A percentile compares a stretch with the other conserved stretches of the same genome.
Evolutionary conservation across 140 eudicot species (phyloP).

Genomic region (Bidens hawaiensis): DNA sequence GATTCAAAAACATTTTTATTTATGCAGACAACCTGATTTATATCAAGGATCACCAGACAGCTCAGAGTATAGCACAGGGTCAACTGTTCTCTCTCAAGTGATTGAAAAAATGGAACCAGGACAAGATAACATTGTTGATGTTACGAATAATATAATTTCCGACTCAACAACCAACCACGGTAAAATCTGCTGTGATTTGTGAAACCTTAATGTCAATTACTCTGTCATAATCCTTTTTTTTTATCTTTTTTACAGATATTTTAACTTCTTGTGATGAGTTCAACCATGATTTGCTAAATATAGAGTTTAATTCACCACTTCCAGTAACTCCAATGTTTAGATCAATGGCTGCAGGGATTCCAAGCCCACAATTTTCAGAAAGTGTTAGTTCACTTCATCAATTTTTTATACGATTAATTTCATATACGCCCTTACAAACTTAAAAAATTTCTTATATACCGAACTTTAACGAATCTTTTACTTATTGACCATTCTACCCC

Average conservation of each 20-base stretch:
- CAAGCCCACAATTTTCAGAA: slow-evolving; percentile 94
- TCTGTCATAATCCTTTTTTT: slow-evolving; percentile 6
- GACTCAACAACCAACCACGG: slow-evolving; percentile 43
- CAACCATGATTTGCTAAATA: slow-evolving; percentile 30
- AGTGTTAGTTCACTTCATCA: slow-evolving; percentile 60
- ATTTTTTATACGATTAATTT: not conserved
- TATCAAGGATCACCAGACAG: slow-evolving; percentile 78
- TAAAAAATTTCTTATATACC: no score
- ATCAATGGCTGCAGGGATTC: slow-evolving; percentile 85
- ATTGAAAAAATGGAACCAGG: slow-evolving; percentile 32
- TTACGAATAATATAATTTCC: slow-evolving; percentile 26
- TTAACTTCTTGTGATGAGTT: slow-evolving; percentile 40
- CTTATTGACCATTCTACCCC: no score
- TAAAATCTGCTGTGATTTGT: slow-evolving; percentile 4
- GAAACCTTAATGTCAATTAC: slow-evolving; percentile 1
- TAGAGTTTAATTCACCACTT: slow-evolving; percentile 73
- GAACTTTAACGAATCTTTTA: no score
- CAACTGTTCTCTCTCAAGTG: slow-evolving; percentile 48
- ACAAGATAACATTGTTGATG: slow-evolving; percentile 37
- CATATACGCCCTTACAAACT: no score
- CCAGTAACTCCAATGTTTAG: slow-evolving; percentile 90
- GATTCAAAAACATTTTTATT: not conserved
- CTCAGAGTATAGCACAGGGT: slow-evolving; percentile 95
- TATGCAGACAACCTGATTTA: slow-evolving; percentile 67
- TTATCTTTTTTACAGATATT: slow-evolving; percentile 20